A percentile compares a stretch with the other conserved stretches of the same genome.
Evolutionary conservation across 2,329 filamentous ascomycete genomes (phyloP).

Genomic region (Epichloe bromicola): DNA sequence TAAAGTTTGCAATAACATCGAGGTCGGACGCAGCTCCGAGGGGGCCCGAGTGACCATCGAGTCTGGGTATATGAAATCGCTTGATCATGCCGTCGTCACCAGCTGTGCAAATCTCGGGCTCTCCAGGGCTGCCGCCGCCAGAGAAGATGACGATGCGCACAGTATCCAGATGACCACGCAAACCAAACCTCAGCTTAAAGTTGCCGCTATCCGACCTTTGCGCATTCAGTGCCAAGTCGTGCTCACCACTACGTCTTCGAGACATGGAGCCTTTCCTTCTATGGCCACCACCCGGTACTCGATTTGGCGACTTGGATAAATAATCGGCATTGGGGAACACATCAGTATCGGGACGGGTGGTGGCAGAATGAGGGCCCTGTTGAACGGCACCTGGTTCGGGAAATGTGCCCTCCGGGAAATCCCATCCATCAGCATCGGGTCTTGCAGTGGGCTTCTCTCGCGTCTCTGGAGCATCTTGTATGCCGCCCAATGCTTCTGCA

Average conservation of each 20-base stretch:
- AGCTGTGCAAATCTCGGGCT: constrained; percentile 92
- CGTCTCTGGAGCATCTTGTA: constrained; percentile 28
- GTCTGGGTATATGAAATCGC: constrained; percentile 86
- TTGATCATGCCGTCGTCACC: constrained; percentile 95
- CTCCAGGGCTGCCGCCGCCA: constrained; percentile 84
- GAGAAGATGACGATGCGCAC: constrained; percentile 94
- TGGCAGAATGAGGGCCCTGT: constrained; percentile 30
- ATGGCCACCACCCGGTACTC: constrained; percentile 49
- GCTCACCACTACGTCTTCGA: constrained; percentile 56
- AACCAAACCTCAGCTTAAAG: constrained; percentile 86
- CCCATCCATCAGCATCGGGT: constrained; percentile 67
- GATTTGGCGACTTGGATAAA: constrained; percentile 66
- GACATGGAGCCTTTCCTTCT: constrained; percentile 71
- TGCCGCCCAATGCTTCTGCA: constrained; percentile 24
- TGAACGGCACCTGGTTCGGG: constrained; percentile 39
- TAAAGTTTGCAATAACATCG: constrained; percentile 88
- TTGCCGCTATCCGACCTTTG: constrained; percentile 57
- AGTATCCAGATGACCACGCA: constrained; percentile 85
- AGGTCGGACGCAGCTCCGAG: constrained; percentile 58
- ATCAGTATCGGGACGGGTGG: constrained; percentile 70
- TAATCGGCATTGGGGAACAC: constrained; percentile 74
- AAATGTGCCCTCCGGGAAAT: constrained; percentile 72
- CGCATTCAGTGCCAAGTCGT: constrained; percentile 40
- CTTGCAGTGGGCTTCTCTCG: constrained; percentile 32
- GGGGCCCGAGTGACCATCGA: constrained; percentile 39